Evolutionary conservation across 352 stramenopile species (phyloP).

Genomic region (Phytophthora rubi): DNA sequence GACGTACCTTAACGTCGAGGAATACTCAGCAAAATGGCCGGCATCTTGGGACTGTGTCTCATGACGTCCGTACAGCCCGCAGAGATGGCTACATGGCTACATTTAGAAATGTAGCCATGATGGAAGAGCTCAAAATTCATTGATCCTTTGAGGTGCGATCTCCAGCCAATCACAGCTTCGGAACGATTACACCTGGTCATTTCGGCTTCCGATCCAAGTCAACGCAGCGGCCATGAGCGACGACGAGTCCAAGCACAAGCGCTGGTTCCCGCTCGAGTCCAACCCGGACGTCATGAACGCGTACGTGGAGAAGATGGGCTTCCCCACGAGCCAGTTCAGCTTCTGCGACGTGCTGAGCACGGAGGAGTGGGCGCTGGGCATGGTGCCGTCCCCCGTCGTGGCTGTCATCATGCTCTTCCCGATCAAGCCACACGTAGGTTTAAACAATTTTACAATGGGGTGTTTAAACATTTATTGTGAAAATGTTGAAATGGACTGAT

Average conservation of each 20-base stretch:
- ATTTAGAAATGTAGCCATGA: too few relatives aligned
- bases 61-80: too few relatives aligned
- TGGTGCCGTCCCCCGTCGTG: slow-evolving; percentile 94
- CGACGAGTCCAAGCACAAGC: slow-evolving; percentile 57
- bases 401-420: slow-evolving; percentile 97
- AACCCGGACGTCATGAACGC: slow-evolving; percentile 96
- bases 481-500: background rate
- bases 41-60: too few relatives aligned
- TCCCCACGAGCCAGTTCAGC: slow-evolving; percentile 82
- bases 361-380: slow-evolving; percentile 96
- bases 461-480: slow-evolving; percentile 13
- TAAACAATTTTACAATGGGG: slow-evolving; percentile 1
- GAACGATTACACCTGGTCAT: background rate
- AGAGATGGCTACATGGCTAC: too few relatives aligned
- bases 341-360: slow-evolving; percentile 96
- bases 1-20: too few relatives aligned
- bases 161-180: background rate
- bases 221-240: slow-evolving; percentile 42
- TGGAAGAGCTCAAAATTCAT: too few relatives aligned
- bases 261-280: slow-evolving; percentile 93
- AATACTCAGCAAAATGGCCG: too few relatives aligned
- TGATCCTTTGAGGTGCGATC: too few relatives aligned
- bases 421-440: slow-evolving; percentile 87
- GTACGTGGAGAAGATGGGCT: slow-evolving; percentile 95
- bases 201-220: background rate